These are phyloP conservation scores for Clohesyomyces aquaticus DNA, from an alignment of 495 filamentous ascomycete genomes.

Conservation along the genomic window DNA sequence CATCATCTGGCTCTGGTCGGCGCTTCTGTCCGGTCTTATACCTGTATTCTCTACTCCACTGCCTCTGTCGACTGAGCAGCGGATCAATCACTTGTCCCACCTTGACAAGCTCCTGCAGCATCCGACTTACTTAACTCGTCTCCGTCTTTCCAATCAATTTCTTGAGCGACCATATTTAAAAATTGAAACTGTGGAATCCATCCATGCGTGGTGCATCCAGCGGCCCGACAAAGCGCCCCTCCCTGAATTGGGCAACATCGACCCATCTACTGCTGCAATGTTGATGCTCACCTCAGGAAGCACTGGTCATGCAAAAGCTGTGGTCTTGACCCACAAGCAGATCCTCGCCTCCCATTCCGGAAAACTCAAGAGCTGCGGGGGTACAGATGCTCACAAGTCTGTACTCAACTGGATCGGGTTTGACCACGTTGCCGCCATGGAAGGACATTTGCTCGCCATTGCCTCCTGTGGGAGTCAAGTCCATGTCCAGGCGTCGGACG, in stretches of 20 bases:
- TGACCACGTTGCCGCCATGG: slow-evolving; percentile 60
- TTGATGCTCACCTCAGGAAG: slow-evolving; percentile 64
- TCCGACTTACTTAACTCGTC: neutral
- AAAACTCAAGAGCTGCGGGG: slow-evolving; percentile 43
- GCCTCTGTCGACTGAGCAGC: neutral
- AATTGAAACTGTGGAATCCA: neutral
- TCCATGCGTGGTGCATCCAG: neutral
- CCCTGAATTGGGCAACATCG: slow-evolving; percentile 18
- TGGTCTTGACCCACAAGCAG: slow-evolving; percentile 52
- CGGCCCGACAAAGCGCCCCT: neutral
- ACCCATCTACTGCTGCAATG: slow-evolving; percentile 36
- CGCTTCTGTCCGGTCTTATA: neutral
- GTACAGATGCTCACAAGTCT: slow-evolving; percentile 14
- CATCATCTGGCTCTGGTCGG: neutral
- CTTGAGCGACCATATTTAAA: neutral
- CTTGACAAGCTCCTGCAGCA: neutral
- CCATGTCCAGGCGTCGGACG: neutral
- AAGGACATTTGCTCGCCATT: slow-evolving; percentile 57
- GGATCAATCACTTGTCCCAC: neutral
- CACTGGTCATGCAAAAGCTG: slow-evolving; percentile 60
- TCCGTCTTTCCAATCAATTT: neutral
- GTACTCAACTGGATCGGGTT: slow-evolving; percentile 59
- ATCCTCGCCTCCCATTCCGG: slow-evolving; percentile 53
- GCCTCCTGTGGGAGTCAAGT: neutral
- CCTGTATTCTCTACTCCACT: neutral